Evolutionary conservation across 345 rosid genomes (phyloP).

Genomic region (Physaria fendleri): DNA sequence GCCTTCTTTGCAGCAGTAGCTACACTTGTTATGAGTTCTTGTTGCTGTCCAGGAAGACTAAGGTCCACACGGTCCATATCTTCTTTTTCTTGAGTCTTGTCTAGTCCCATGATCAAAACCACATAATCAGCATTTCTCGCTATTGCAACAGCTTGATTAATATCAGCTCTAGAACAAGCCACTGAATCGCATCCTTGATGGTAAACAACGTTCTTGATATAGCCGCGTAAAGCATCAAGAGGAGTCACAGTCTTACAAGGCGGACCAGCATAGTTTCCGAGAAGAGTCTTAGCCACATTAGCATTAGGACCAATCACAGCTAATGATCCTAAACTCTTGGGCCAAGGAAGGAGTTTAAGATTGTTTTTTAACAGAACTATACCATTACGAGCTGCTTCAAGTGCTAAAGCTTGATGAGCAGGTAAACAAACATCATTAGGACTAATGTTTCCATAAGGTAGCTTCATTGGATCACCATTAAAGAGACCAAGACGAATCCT

Average conservation of each 20-base stretch:
- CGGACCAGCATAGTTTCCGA: constrained; percentile 82
- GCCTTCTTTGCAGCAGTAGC: constrained; percentile 66
- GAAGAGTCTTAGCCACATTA: constrained; percentile 42
- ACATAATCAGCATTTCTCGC: constrained; percentile 58
- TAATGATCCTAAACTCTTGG: constrained; percentile 42
- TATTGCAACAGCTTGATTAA: constrained; percentile 47
- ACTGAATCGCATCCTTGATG: constrained; percentile 63
- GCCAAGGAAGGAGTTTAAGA: constrained; percentile 50
- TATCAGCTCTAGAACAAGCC: constrained; percentile 45
- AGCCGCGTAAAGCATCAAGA: constrained; percentile 47
- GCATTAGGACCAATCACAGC: constrained; percentile 90
- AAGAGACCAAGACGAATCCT: constrained; percentile 90
- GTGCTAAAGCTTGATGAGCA: constrained; percentile 71
- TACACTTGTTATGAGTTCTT: constrained; percentile 49
- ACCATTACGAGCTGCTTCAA: constrained; percentile 79
- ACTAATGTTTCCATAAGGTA: constrained; percentile 59
- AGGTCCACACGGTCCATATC: constrained; percentile 59
- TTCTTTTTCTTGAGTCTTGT: constrained; percentile 70
- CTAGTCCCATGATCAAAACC: constrained; percentile 81
- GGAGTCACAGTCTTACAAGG: constrained; percentile 60
- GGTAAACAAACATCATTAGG: constrained; percentile 57
- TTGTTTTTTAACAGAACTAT: constrained; percentile 80
- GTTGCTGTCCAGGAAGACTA: constrained; percentile 72
- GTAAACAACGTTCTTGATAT: constrained; percentile 42
- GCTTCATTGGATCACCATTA: constrained; percentile 54